These are phyloP conservation scores for Calycina marina DNA, from an alignment of 2,329 filamentous ascomycete genomes.

Conservation along the genomic window DNA sequence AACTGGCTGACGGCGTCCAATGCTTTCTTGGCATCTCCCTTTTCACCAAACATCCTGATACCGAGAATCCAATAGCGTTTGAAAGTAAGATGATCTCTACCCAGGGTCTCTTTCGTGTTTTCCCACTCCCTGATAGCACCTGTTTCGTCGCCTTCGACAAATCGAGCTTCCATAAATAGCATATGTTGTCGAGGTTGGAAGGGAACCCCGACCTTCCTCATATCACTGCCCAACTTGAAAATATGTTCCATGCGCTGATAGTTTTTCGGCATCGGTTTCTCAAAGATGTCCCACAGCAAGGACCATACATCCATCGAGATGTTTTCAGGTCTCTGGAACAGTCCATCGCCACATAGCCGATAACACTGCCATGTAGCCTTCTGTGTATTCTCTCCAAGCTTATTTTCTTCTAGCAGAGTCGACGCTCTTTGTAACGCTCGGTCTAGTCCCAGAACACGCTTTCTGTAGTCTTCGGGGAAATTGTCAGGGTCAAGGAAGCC, in stretches of 20 bases:
- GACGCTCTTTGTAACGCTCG: background rate
- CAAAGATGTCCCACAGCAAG: conserved; percentile 49
- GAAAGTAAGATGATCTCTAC: conserved; percentile 18
- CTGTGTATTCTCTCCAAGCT: conserved; percentile 11
- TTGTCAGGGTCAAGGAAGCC: too few relatives aligned
- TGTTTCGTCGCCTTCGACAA: conserved; percentile 41
- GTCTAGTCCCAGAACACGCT: background rate
- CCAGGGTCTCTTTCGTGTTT: conserved; percentile 21
- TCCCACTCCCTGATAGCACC: conserved; percentile 23
- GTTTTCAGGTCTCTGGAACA: conserved; percentile 32
- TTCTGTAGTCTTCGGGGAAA: background rate
- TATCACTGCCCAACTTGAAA: conserved; percentile 48
- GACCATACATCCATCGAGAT: conserved; percentile 48
- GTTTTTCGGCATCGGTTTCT: conserved; percentile 28
- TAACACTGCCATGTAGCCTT: conserved; percentile 34
- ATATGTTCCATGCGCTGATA: conserved; percentile 47
- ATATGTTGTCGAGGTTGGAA: conserved; percentile 45
- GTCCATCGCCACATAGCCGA: conserved; percentile 30
- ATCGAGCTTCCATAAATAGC: conserved; percentile 53
- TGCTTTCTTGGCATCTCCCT: conserved; percentile 43
- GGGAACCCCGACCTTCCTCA: conserved; percentile 40
- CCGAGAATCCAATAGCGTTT: conserved; percentile 49
- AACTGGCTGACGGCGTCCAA: conserved; percentile 39
- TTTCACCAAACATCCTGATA: conserved; percentile 45
- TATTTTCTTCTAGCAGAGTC: conserved; percentile 8